Base-by-base conservation (phyloP, 2,329 filamentous ascomycete genomes). In the Fusarium buxicola region DNA sequence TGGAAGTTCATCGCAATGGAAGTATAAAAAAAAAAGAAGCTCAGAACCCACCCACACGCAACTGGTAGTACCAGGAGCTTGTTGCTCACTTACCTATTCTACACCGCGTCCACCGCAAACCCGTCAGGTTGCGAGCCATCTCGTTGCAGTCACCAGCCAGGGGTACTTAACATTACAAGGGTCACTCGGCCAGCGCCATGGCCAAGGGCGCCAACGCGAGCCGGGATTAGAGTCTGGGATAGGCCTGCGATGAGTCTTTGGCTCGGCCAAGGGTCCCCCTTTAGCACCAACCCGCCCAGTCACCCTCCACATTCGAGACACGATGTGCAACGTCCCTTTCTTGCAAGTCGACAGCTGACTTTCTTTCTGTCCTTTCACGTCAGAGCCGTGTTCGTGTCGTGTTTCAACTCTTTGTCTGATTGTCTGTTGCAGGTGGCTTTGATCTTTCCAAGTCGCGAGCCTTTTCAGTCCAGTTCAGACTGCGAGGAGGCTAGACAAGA, bases 261-360 rank as follows among this genome's bases (percentile, higher is more conserved):
- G 63, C 43, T 56, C 16, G 48, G 51, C 35, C 60, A 48, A 65
- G 66, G 65, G 63, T 59, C 68, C 54, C 48, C 63, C 64, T 66
- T 66, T 69, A 66, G 60, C 55, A 68, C 54, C 62, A 58, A 63
- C 56, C 49, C 61, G 61, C 55, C 55, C 62, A 63, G 56, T 62
- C 61, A 59, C 55, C 68, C 66, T 73, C 68, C 69, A 63, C 61
- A 68, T 69, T 70, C 68, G 73, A 75, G 73, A 75, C 73, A 73
- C 66, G 53, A 70, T 66, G 67, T 69, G 67, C 68, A 70, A 68
- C 72, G 72, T 62, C 68, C 63, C 55, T 56, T 65, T 57, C 56
- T 58, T 61, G 49, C 56, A 63, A 66, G 58, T 58, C 65, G 57
- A 62, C 60, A 55, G 44, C 55, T 68, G 54, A 68, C 68, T 56